Percentiles rank a stretch among this genome's conserved stretches.
Evolutionary conservation across 23 red algal genomes (phyloP).

Genomic region (Gracilariopsis chorda): DNA sequence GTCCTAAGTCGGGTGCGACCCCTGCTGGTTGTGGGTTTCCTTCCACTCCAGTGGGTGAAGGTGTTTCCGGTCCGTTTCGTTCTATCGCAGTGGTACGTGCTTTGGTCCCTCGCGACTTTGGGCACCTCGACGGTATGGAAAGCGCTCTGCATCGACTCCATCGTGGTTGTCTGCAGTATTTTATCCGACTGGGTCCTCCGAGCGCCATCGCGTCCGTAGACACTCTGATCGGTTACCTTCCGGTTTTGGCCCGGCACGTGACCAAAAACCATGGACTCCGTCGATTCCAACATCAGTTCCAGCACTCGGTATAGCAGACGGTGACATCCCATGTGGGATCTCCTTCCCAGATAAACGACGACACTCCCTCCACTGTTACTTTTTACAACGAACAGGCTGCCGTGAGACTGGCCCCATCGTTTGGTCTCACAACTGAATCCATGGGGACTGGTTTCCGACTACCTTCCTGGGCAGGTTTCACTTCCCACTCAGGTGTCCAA

Average conservation of each 20-base stretch:
- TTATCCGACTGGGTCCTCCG: background rate
- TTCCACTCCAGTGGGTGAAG: background rate
- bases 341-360: background rate
- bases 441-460: no score
- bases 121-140: background rate
- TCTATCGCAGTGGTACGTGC: background rate
- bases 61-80: background rate
- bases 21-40: background rate
- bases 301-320: background rate
- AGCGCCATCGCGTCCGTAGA: background rate
- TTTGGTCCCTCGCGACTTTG: background rate
- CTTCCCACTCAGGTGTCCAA: no score
- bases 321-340: background rate
- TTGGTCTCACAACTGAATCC: no score
- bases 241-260: background rate
- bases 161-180: background rate
- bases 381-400: no score
- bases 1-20: background rate
- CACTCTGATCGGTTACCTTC: background rate
- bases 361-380: no score
- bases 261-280: background rate
- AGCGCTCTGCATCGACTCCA: background rate
- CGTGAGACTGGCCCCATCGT: no score
- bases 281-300: background rate
- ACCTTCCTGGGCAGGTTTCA: no score